Conservation (phyloP, 345 rosid species). For the Cardamine chenopodiifolia region DNA sequence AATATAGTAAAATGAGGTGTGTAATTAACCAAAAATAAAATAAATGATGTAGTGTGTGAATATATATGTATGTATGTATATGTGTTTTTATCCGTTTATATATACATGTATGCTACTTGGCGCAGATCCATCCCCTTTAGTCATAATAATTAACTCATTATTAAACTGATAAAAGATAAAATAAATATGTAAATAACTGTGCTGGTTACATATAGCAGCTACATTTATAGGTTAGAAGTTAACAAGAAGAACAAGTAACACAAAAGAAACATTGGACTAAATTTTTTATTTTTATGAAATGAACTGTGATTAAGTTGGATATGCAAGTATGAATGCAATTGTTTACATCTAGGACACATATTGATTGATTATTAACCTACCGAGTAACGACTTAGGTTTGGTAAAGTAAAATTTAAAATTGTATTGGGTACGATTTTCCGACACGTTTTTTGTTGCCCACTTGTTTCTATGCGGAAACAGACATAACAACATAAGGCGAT, state of each 20-base stretch:
- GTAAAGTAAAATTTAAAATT: constrained; percentile 16
- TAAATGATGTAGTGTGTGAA: neutral
- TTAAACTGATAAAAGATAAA: neutral
- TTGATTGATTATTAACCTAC: constrained; percentile 20
- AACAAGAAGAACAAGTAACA: constrained; percentile 35
- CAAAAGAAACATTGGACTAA: neutral
- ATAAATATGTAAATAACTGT: neutral
- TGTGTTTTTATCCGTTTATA: neutral
- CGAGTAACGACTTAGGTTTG: constrained; percentile 18
- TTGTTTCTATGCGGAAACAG: too few relatives aligned
- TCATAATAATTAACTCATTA: neutral
- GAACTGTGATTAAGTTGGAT: neutral
- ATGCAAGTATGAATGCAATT: neutral
- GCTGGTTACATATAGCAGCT: constrained; percentile 16
- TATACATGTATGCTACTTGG: constrained; percentile 8
- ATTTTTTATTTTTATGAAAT: neutral
- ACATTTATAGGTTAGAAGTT: constrained; percentile 20
- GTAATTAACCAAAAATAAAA: neutral
- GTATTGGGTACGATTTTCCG: too few relatives aligned
- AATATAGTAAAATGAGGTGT: too few relatives aligned
- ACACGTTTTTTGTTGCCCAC: too few relatives aligned
- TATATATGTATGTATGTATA: neutral
- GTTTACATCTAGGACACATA: constrained; percentile 18
- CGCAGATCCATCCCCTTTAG: constrained; percentile 22
- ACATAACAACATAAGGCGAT: too few relatives aligned